Conservation (phyloP, 208 protist species). For the Trypanosoma mega region DNA sequence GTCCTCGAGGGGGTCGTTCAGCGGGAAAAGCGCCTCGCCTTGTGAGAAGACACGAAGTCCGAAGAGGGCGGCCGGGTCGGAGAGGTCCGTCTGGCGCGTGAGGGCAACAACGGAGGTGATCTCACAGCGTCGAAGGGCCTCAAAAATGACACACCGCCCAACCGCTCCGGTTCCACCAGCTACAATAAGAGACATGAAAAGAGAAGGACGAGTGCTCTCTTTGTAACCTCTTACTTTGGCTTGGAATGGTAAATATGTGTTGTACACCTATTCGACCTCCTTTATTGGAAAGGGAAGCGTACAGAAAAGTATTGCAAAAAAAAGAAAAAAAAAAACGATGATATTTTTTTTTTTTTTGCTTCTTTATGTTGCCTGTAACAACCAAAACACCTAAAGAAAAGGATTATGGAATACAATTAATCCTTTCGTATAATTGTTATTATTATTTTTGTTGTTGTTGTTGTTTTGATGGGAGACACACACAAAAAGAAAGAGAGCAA, state of each 20-base stretch:
- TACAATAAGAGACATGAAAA: slow-evolving; percentile 52
- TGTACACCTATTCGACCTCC: no score
- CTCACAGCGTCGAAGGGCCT: slow-evolving; percentile 36
- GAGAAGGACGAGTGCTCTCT: neutral
- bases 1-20: no score
- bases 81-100: slow-evolving; percentile 31
- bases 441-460: no score
- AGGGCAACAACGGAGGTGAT: slow-evolving; percentile 66
- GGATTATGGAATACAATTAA: no score
- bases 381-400: slow-evolving; percentile 3
- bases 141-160: slow-evolving; percentile 53
- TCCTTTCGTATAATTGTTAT: no score
- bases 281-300: neutral
- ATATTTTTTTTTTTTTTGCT: slow-evolving; percentile 14
- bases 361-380: slow-evolving; percentile 3
- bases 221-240: slow-evolving; percentile 9
- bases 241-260: no score
- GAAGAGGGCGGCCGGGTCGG: slow-evolving; percentile 42
- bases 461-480: no score
- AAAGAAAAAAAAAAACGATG: neutral
- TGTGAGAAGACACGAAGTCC: slow-evolving; percentile 24
- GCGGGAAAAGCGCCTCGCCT: no score
- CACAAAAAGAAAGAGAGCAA: no score
- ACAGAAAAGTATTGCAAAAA: neutral
- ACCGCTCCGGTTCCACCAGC: slow-evolving; percentile 75